Evolutionary conservation across 2,329 filamentous ascomycete species (phyloP).

Genomic region (Davidsoniella australis): DNA sequence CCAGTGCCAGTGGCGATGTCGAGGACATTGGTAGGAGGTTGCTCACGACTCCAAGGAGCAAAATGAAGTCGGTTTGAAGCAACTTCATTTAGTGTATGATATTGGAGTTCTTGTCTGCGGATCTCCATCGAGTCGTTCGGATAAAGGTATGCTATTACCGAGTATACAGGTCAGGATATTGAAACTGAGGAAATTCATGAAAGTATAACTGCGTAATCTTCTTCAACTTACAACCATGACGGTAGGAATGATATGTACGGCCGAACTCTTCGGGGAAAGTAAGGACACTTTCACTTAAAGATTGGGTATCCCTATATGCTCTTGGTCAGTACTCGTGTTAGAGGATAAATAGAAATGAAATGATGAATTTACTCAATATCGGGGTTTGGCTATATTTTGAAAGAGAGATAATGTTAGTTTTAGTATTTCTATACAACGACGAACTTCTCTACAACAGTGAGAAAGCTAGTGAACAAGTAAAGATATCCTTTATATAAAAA

Average conservation of each 20-base stretch:
- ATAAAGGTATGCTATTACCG: conserved; percentile 26
- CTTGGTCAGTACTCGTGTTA: neutral
- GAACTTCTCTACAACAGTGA: neutral
- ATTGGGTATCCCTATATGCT: conserved; percentile 18
- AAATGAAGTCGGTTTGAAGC: conserved; percentile 26
- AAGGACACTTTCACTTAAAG: conserved; percentile 25
- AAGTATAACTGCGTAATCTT: neutral
- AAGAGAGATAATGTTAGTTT: neutral
- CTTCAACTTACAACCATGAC: conserved; percentile 27
- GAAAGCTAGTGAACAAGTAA: neutral
- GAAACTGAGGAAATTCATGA: neutral
- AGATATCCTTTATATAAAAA: neutral
- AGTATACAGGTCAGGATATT: neutral
- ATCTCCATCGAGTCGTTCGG: conserved; percentile 28
- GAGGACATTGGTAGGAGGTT: conserved; percentile 22
- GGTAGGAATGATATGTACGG: conserved; percentile 30
- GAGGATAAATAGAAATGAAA: neutral
- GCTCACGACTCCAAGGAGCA: conserved; percentile 23
- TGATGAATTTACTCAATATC: neutral
- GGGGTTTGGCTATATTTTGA: no score
- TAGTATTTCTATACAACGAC: neutral
- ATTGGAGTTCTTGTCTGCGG: conserved; percentile 26
- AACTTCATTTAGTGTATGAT: conserved; percentile 21
- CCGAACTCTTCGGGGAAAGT: conserved; percentile 27
- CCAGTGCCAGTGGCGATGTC: conserved; percentile 31